A percentile compares a stretch with the other conserved stretches of the same genome.
Evolutionary conservation across 805 yeast species (phyloP).

Genomic region (Yamadazyma laniorum): DNA sequence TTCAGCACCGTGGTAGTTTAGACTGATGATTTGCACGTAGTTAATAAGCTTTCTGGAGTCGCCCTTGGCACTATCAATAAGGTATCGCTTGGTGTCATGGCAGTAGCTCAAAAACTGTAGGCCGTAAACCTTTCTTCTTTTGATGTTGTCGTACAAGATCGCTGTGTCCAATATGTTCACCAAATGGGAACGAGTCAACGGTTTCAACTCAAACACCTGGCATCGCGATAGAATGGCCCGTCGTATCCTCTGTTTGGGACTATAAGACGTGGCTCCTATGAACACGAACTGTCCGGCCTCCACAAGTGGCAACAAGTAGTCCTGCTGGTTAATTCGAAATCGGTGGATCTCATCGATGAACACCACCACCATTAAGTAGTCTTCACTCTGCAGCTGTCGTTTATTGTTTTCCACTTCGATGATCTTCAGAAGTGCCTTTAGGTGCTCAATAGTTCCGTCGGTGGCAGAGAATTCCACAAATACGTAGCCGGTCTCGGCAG

Average conservation of each 20-base stretch:
- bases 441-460: slow-evolving; percentile 60
- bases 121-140: slow-evolving; percentile 16
- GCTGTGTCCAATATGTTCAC: slow-evolving; percentile 56
- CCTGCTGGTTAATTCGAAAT: slow-evolving; percentile 84
- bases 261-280: slow-evolving; percentile 96
- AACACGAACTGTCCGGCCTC: slow-evolving; percentile 80
- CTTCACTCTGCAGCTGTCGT: slow-evolving; percentile 42
- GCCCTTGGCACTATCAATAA: slow-evolving; percentile 23
- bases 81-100: slow-evolving; percentile 13
- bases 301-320: slow-evolving; percentile 75
- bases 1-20: slow-evolving; percentile 3
- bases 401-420: slow-evolving; percentile 43
- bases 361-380: slow-evolving; percentile 41
- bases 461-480: slow-evolving; percentile 88
- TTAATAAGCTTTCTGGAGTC: slow-evolving; percentile 37
- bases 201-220: slow-evolving; percentile 67
- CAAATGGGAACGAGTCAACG: slow-evolving; percentile 51
- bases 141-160: slow-evolving; percentile 36
- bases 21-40: slow-evolving; percentile 29
- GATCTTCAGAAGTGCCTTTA: slow-evolving; percentile 57
- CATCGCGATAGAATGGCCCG: slow-evolving; percentile 84
- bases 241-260: slow-evolving; percentile 79
- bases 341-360: slow-evolving; percentile 94
- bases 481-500: slow-evolving; percentile 50
- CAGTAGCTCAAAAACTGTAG: slow-evolving; percentile 17